A percentile compares a stretch with the other conserved stretches of the same genome.
These are phyloP conservation scores for Hyaloperonospora arabidopsidis DNA, from an alignment of 352 stramenopile species.

Conservation along the genomic window DNA sequence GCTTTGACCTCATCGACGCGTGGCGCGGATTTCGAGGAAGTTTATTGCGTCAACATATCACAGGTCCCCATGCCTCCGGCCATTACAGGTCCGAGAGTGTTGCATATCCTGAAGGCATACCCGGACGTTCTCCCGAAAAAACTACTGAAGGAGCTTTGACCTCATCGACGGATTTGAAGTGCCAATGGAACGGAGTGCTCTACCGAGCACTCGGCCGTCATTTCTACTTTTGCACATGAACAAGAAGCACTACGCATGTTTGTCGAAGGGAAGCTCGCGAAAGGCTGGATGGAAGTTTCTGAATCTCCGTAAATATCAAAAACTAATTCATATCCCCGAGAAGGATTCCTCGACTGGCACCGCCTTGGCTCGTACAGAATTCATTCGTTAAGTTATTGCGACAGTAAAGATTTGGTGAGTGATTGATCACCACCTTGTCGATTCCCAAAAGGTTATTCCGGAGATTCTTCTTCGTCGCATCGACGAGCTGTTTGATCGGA, in stretches of 20 bases:
- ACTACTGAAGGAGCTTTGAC: neutral
- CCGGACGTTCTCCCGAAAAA: neutral
- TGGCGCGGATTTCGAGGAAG: too few relatives aligned
- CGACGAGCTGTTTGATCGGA: conserved; percentile 6
- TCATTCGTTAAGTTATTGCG: neutral
- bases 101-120: neutral
- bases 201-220: neutral
- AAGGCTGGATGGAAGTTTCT: neutral
- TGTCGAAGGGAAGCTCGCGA: neutral
- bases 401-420: neutral
- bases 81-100: too few relatives aligned
- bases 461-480: neutral
- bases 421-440: neutral
- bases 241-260: neutral
- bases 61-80: too few relatives aligned
- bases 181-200: too few relatives aligned
- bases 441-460: neutral
- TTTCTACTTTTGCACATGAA: neutral
- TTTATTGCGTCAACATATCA: too few relatives aligned
- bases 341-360: neutral
- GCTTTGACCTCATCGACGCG: too few relatives aligned
- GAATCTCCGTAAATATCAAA: neutral
- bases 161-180: neutral
- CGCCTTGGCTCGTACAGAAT: neutral
- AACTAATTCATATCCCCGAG: neutral